These are phyloP conservation scores for Pascua guehoae DNA, from an alignment of 1,284 basidiomycete genomes.

Conservation along the genomic window DNA sequence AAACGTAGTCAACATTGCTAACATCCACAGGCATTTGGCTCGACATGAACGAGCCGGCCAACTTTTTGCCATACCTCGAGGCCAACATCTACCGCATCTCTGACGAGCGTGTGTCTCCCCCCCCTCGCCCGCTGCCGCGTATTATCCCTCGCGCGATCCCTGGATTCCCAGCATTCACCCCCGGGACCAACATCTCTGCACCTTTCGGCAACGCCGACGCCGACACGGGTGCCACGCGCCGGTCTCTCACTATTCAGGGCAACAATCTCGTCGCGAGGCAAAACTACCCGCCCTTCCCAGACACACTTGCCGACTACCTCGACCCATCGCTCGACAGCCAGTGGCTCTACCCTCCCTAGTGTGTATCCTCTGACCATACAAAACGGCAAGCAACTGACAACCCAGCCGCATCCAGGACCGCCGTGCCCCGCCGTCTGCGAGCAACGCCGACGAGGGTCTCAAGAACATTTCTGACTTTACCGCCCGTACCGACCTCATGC, in stretches of 20 bases:
- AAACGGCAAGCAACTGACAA: neutral
- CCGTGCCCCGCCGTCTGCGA: conserved; percentile 20
- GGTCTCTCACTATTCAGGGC: neutral
- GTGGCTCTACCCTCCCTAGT: conserved; percentile 32
- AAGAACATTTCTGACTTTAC: conserved; percentile 35
- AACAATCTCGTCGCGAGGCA: neutral
- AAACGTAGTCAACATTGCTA: no score
- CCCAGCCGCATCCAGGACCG: conserved; percentile 20
- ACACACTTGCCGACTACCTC: conserved; percentile 19
- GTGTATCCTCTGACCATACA: neutral
- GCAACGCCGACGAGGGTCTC: conserved; percentile 15
- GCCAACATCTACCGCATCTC: conserved; percentile 28
- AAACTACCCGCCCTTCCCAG: neutral
- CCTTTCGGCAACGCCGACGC: neutral
- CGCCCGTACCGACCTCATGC: conserved; percentile 54
- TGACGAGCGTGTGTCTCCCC: conserved; percentile 16
- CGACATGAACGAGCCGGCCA: conserved; percentile 58
- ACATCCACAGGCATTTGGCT: conserved; percentile 59
- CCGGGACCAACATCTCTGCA: conserved; percentile 23
- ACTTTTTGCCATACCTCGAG: conserved; percentile 28
- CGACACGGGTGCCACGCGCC: neutral
- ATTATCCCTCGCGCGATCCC: conserved; percentile 14
- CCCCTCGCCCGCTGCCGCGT: conserved; percentile 13
- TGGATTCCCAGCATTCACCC: conserved; percentile 13
- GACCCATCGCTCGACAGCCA: conserved; percentile 19